Evolutionary conservation across 805 yeast genomes (phyloP), one percentile per base, ranked within the genome.

Genomic region (Wickerhamomyces alni): DNA sequence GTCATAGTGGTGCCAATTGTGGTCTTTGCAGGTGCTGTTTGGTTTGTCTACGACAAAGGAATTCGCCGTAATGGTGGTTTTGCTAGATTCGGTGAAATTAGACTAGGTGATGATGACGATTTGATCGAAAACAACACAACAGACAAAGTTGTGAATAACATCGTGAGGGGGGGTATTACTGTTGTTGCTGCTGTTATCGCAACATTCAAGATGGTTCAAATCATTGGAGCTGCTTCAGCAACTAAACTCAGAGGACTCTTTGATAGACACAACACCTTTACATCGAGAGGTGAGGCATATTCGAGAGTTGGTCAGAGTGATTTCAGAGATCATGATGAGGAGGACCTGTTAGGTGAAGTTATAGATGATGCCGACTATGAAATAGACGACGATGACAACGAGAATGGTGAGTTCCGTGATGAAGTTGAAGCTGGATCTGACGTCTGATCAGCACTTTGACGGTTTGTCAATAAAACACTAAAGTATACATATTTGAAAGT

Each of bases 71-170:
- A 86, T 44, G 77, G 87, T 36, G 60, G 60, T 7, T 54, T 55
- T 37, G 47, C 52, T 33, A 70, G 87, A 51, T 80, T 87, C 58
- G 96, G 96, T n/a, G 95, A 84, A 57, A 89, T 89, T 44, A 70
- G 96, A 52, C 69, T 89, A 32, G 95, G 87, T 36, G 88, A 80
- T 27, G 88, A 80, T 24, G 82, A 79, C 43, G 76, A 84, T 37
- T 87, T 83, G 52, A 77, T 85, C 46, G 82, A 80, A 37, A 47
- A 54, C 27, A 44, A 47, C 46, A 45, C 53, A 8, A 70, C 77
- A 8, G 93, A 85, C 57, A 72, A 65, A 35, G 72, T 73, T 16
- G 84, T 84, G 3, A 85, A 85, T 35, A 27, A 48, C 6, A 55
- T 56, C 13, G 54, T 60, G 8, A 48, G 62, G 21, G 58, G 61